A percentile compares a stretch with the other conserved stretches of the same genome.
phyloP scores from a whole-genome alignment of 2,329 filamentous ascomycete species.

The Fusarium albosuccineum region DNA sequence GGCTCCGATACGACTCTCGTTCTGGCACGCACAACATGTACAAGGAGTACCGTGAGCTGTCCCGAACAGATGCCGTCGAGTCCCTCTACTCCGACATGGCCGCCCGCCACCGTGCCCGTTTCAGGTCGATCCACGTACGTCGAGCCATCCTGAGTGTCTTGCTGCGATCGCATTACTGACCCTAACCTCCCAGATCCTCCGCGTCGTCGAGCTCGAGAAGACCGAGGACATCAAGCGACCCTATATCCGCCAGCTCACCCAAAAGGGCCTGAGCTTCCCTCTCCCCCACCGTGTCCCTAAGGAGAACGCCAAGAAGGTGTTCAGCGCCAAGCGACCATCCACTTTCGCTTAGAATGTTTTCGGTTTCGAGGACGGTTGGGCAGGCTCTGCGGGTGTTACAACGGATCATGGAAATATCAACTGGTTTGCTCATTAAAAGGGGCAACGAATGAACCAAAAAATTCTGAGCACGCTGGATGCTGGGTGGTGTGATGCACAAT shows the following conservation, averaged over 20 bases:
- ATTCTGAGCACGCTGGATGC: constrained; percentile 46
- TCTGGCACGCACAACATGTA: constrained; percentile 99
- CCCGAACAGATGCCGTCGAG: constrained; percentile 94
- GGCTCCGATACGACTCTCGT: constrained; percentile 99
- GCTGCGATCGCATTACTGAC: constrained; percentile 13
- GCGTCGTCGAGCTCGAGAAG: constrained; percentile 98
- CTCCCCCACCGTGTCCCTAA: constrained; percentile 96
- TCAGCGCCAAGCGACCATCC: constrained; percentile 90
- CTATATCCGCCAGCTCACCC: constrained; percentile 98
- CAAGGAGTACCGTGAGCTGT: constrained; percentile 99
- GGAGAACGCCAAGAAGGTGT: constrained; percentile 88
- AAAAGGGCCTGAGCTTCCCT: constrained; percentile 97
- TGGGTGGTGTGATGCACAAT: constrained; percentile 46
- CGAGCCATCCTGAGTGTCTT: not conserved
- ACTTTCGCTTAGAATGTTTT: constrained; percentile 92
- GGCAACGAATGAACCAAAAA: constrained; percentile 61
- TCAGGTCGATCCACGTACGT: constrained; percentile 98
- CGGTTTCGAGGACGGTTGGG: constrained; percentile 64
- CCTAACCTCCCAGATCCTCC: constrained; percentile 79
- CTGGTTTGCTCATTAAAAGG: constrained; percentile 67
- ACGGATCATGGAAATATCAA: constrained; percentile 71
- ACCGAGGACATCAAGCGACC: constrained; percentile 94
- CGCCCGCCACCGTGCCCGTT: constrained; percentile 94
- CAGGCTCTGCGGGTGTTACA: constrained; percentile 72
- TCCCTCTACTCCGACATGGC: constrained; percentile 99